Evolutionary conservation across 2,329 filamentous ascomycete genomes (phyloP).

Genomic region (Monosporascus sp.): DNA sequence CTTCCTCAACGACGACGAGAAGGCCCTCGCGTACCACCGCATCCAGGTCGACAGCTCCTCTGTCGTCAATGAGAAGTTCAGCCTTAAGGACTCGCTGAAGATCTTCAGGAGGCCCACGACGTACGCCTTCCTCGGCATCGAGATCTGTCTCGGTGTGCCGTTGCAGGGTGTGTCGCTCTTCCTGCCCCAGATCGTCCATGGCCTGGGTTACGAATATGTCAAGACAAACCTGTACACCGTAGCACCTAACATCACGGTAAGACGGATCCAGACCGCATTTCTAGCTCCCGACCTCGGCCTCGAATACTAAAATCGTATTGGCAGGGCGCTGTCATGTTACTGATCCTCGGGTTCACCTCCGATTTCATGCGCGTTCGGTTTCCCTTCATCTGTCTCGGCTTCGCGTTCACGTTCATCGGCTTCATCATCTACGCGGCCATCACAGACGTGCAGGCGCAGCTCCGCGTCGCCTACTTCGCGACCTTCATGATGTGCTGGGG

Average conservation of each 20-base stretch:
- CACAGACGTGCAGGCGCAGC: conserved; percentile 50
- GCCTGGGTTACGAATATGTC: conserved; percentile 42
- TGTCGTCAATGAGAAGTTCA: conserved; percentile 47
- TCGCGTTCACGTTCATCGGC: conserved; percentile 67
- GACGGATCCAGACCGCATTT: background rate
- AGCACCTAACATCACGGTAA: conserved; percentile 63
- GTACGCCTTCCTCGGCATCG: conserved; percentile 46
- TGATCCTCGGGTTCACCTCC: conserved; percentile 66
- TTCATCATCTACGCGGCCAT: conserved; percentile 76
- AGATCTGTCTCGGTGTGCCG: conserved; percentile 55
- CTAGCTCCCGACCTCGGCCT: no score
- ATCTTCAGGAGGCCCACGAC: conserved; percentile 47
- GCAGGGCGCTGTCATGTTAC: conserved; percentile 61
- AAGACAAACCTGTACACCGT: conserved; percentile 77
- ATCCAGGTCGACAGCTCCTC: conserved; percentile 71
- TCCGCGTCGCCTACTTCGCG: conserved; percentile 68
- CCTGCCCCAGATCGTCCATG: conserved; percentile 48
- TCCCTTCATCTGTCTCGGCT: conserved; percentile 69
- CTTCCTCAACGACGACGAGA: conserved; percentile 63
- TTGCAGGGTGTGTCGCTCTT: conserved; percentile 50
- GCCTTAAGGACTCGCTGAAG: conserved; percentile 42
- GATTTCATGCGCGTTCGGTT: conserved; percentile 63
- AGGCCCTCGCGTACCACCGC: conserved; percentile 63
- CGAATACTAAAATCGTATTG: conserved; percentile 1
- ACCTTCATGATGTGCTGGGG: conserved; percentile 83